Evolutionary conservation across 2,329 filamentous ascomycete species (phyloP), one percentile per base, ranked within the genome.

Genomic region (Ophiostoma tasmaniense): DNA sequence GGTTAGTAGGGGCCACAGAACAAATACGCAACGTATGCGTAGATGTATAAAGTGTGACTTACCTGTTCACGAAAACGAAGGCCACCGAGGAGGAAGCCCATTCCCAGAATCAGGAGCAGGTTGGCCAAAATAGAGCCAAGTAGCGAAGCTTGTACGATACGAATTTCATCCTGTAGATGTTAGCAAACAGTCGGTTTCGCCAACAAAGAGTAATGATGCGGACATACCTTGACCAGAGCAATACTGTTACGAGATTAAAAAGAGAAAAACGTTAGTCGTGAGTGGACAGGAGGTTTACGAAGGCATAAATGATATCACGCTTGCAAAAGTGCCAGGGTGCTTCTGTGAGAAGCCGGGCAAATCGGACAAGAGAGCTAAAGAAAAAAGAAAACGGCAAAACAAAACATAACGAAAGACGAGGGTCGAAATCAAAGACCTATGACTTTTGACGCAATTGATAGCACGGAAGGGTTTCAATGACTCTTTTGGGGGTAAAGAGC

Each of bases 101-200:
- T 97, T 75, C 93, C 93, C 74, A 97, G 80, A 75, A 96, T 96
- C 71, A 97, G 84, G 30, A 97, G 83, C 69, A 97, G 80, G 76
- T 97, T 97, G 72, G 93, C 90, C 73, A 97, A 81, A 74, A 97
- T 96, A 1, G 92, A 96, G 59, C 93, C 93, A 37, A 97, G 83
- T 66, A 97, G 81, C 0, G 93, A 96, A 17, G 93, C 92, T 79
- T 97, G 93, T 30, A 97, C 93, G 73, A 97, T 94, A 71, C 91
- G 88, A 71, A 97, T 95, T 81, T 97, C 87, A 78, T 92, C 83
- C 83, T 88, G 13, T 11, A 11, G 20, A 28, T 79, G 75, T 65
- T 30, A n/a, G 20, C 64, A 30, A 13, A 66, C 61, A 28, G 14
- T 61, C 33, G 7, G 4, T 6, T 13, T 11, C 7, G 11, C 55